phyloP scores from a whole-genome alignment of 192 early-diverging fungal species.

The Entophlyctis helioformis region DNA sequence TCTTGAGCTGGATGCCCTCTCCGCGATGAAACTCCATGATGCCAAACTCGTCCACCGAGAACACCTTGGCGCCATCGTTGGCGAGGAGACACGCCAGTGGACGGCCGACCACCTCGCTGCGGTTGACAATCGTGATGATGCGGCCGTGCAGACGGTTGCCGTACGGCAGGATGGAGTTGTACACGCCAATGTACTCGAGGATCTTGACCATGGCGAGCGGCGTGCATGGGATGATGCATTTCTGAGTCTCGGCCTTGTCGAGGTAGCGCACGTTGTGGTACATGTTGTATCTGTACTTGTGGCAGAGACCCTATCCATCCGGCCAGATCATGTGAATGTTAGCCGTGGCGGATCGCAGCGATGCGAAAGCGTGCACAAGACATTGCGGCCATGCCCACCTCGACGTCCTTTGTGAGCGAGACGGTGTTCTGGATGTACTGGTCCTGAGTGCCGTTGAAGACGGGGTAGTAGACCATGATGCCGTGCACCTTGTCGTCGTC shows the following conservation, averaged over 20 bases:
- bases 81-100: slow-evolving; percentile 93
- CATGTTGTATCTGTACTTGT: slow-evolving; percentile 90
- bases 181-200: slow-evolving; percentile 90
- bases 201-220: slow-evolving; percentile 96
- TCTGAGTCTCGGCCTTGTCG: slow-evolving; percentile 64
- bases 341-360: too few species aligned
- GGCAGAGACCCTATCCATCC: slow-evolving; percentile 58
- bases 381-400: slow-evolving; percentile 31
- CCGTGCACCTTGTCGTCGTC: slow-evolving; percentile 74
- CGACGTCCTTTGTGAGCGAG: slow-evolving; percentile 82
- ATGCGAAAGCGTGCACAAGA: too few species aligned
- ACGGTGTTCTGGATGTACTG: slow-evolving; percentile 90
- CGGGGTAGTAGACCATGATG: slow-evolving; percentile 98
- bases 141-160: slow-evolving; percentile 92
- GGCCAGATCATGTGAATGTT: too few species aligned
- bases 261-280: slow-evolving; percentile 92
- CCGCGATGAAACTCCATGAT: slow-evolving; percentile 55
- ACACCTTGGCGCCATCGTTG: slow-evolving; percentile 97
- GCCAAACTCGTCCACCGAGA: slow-evolving; percentile 85
- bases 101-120: slow-evolving; percentile 93
- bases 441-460: slow-evolving; percentile 86
- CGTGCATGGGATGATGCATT: slow-evolving; percentile 97
- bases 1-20: slow-evolving; percentile 19
- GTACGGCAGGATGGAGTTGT: slow-evolving; percentile 72
- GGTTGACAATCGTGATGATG: slow-evolving; percentile 87